Conservation (phyloP, 2,329 filamentous ascomycete species). For the Penicillium sp. region DNA sequence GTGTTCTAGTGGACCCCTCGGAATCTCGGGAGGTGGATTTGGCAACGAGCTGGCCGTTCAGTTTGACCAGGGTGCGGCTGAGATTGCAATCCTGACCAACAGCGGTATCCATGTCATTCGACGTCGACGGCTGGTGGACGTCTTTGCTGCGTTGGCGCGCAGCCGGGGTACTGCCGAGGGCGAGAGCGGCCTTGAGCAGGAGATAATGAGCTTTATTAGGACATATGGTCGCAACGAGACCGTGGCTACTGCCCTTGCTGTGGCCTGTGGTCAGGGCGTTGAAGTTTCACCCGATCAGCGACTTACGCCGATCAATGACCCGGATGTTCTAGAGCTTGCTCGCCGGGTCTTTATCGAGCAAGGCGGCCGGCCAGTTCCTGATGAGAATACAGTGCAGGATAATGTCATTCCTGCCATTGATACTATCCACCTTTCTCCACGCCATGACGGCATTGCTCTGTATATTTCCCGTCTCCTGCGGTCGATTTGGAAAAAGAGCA, state of each 20-base stretch:
- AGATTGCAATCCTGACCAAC: conserved; percentile 90
- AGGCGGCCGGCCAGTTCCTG: conserved; percentile 81
- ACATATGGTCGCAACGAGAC: conserved; percentile 88
- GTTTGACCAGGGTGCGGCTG: conserved; percentile 78
- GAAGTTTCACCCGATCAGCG: conserved; percentile 74
- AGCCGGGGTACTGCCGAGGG: conserved; percentile 62
- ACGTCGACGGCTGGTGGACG: conserved; percentile 81
- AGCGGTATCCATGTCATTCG: conserved; percentile 85
- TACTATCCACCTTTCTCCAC: conserved; percentile 80
- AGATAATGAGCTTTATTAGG: conserved; percentile 80
- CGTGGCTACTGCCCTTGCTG: conserved; percentile 85
- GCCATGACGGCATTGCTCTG: conserved; percentile 83
- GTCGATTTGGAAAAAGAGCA: conserved; percentile 79
- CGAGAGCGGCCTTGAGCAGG: conserved; percentile 73
- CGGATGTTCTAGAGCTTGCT: conserved; percentile 81
- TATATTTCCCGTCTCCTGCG: conserved; percentile 88
- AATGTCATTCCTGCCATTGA: conserved; percentile 69
- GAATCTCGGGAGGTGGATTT: conserved; percentile 72
- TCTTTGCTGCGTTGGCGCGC: conserved; percentile 81
- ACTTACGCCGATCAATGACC: conserved; percentile 72
- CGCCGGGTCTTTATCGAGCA: conserved; percentile 88
- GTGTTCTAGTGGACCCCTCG: conserved; percentile 66
- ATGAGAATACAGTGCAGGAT: conserved; percentile 70
- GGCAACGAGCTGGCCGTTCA: conserved; percentile 97
- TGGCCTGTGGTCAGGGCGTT: conserved; percentile 89